Evolutionary conservation across 2,329 filamentous ascomycete species (phyloP), one percentile per base, ranked within the genome.

Genomic region (Trichoderma polysporum): DNA sequence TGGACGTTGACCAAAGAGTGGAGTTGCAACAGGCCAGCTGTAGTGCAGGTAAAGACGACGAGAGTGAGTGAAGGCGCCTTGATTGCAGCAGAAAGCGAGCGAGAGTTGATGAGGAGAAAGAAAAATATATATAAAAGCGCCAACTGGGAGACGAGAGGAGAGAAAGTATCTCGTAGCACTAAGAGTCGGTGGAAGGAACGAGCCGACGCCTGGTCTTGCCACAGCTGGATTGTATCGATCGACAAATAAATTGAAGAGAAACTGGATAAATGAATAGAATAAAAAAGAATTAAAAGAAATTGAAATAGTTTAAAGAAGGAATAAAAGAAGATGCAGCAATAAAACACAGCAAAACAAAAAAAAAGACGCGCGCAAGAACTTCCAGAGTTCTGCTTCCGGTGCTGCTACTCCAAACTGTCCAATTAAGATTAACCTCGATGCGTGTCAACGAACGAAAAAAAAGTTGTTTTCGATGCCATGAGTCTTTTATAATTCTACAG

Each of bases 351-450:
- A n/a, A 39, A 33, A 50, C 19, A 31, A 39, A 31, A 10, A 58
- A 49, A 50, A 61, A 15, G 31, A 65, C 45, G 22, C 45, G 29
- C 58, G 25, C 52, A 57, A 49, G 41, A 66, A 66, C 62, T 66
- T 57, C 62, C 62, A 66, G 62, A 66, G 62, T 25, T 56, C 61
- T 64, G 61, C 61, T 64, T 64, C 29, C 50, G n/a, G 49, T 27
- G 45, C 37, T 49, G 39, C 52, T 15, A 25, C 61, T 49, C 52
- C 61, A 65, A 56, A 8, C 15, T 19, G 25, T n/a, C 22, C 5
- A 27, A 62, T 50, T 35, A 50, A 22, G 29, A 47, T 50, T 5
- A 58, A 58, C 37, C 35, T 58, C 54, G 35, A 59, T 59, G 39
- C 37, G 15, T 31, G 25, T 17, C 19, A 27, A 33, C 17, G 25